Base-by-base conservation (phyloP, 805 yeast genomes). In the Yarrowia deformans region DNA sequence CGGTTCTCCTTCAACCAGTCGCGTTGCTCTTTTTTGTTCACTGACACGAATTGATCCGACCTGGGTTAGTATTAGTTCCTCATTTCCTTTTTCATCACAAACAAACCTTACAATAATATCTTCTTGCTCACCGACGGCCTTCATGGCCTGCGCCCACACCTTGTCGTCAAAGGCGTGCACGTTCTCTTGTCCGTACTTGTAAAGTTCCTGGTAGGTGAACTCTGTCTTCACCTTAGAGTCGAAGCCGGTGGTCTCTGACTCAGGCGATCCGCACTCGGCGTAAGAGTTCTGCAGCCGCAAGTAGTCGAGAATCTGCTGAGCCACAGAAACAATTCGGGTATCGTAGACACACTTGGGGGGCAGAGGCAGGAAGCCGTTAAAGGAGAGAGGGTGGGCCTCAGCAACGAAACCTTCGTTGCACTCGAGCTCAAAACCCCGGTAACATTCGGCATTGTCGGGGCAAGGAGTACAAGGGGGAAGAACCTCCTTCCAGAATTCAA, bases 401-500 rank as follows among this genome's bases (percentile, higher is more conserved):
- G 68, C 68, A 8, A 63, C 68, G 39, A 48, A 63, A 14, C 68
- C 97, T 55, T 87, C 88, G 73, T 85, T 87, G 78, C 99, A 94
- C 69, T 84, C 87, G 9, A 90, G 74, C 66, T 83, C 80, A 73
- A 90, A 80, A 55, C 82, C 76, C 32, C 87, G 85, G 72, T 83
- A 86, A 78, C 98, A 94, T 46, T 85, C 81, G 0, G 93, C 95
- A 78, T 93, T 88, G 3, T 82, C 84, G 1, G 98, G 98, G 76
- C 98, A 94, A 34, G 85, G 85, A 4, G 84, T 79, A 79, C 99
- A 94, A 0, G 72, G 55, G 2, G 97, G 96, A 61, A 83, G 83
- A 63, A 83, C 76, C 0, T 75, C 69, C 61, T 42, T 84, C 85
- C 69, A 90, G 77, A 69, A 80, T 78, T 50, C 32, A 55, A 73